phyloP scores from a whole-genome alignment of 139 green algal genomes.

The Chlorella sp. region DNA sequence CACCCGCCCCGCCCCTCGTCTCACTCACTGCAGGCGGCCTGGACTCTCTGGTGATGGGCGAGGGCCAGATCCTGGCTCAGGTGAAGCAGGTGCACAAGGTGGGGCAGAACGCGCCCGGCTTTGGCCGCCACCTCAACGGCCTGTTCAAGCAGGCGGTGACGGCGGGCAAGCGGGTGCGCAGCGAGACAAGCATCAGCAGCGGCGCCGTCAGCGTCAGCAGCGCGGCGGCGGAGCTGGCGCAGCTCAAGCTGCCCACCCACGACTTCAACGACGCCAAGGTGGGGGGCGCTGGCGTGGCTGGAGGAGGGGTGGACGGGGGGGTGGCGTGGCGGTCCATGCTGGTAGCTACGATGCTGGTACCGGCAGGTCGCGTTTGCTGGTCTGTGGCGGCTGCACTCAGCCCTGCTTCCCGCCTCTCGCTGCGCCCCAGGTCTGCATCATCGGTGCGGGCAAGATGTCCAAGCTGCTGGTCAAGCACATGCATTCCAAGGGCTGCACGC shows the following conservation, averaged over 20 bases:
- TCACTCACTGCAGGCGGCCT: conserved; percentile 80
- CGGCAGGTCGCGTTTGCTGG: neutral
- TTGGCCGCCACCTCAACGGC: conserved; percentile 97
- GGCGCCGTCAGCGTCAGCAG: conserved; percentile 95
- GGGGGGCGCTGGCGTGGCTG: neutral
- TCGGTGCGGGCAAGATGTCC: conserved; percentile 99
- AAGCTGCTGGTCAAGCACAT: conserved; percentile 98
- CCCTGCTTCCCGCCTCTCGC: neutral
- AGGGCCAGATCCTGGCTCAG: conserved; percentile 99
- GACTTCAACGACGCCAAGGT: conserved; percentile 77
- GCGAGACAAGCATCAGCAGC: conserved; percentile 93
- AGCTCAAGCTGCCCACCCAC: conserved; percentile 96
- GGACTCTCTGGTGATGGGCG: conserved; percentile 98
- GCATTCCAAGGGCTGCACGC: conserved; percentile 92
- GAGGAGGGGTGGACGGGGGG: neutral
- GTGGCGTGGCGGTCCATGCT: neutral
- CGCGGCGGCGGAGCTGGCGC: conserved; percentile 96
- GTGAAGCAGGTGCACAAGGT: conserved; percentile 95
- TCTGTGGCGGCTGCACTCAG: neutral
- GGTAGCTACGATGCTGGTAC: neutral
- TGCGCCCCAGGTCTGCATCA: conserved; percentile 84
- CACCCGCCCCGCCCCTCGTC: no score
- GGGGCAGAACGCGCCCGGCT: conserved; percentile 88
- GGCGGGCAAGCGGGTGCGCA: conserved; percentile 95
- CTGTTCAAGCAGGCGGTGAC: conserved; percentile 99